Percentiles rank a stretch among this genome's conserved stretches.
Evolutionary conservation across 305 asterid genomes (phyloP).

Genomic region (Lippia alba): DNA sequence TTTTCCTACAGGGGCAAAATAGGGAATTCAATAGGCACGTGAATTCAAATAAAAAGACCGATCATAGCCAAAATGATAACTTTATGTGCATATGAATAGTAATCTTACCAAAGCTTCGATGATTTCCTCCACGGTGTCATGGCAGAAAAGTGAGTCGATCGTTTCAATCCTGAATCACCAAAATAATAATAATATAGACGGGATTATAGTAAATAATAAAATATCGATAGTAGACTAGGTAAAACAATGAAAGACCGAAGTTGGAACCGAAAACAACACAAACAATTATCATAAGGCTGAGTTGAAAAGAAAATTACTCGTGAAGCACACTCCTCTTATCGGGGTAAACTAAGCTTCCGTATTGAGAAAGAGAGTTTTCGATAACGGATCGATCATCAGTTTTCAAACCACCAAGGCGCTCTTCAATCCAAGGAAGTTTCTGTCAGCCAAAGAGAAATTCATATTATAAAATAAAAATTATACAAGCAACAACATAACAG

Average conservation of each 20-base stretch:
- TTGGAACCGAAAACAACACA: no score
- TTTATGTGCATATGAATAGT: no score
- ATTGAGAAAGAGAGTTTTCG: constrained; percentile 84
- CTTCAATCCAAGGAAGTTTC: constrained; percentile 96
- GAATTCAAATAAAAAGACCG: not conserved
- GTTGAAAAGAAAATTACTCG: constrained; percentile 50
- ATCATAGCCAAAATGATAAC: not conserved
- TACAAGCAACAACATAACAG: constrained; percentile 16
- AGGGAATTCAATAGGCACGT: not conserved
- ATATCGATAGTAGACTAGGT: no score
- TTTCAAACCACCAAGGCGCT: constrained; percentile 81
- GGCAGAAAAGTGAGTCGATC: constrained; percentile 75
- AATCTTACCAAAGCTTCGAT: constrained; percentile 80
- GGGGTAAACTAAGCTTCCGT: constrained; percentile 89
- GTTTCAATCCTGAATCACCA: constrained; percentile 65
- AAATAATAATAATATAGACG: constrained; percentile 18
- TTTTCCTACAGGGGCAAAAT: constrained; percentile 53
- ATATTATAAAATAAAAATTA: constrained; percentile 18
- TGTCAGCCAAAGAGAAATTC: constrained; percentile 40
- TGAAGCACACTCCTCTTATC: constrained; percentile 68
- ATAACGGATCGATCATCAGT: constrained; percentile 89
- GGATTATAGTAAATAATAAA: constrained; percentile 14
- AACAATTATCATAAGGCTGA: constrained; percentile 2
- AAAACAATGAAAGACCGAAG: not conserved
- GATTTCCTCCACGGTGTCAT: constrained; percentile 89